These are phyloP conservation scores for Gossypium turneri DNA, from an alignment of 345 rosid species.

Conservation along the genomic window DNA sequence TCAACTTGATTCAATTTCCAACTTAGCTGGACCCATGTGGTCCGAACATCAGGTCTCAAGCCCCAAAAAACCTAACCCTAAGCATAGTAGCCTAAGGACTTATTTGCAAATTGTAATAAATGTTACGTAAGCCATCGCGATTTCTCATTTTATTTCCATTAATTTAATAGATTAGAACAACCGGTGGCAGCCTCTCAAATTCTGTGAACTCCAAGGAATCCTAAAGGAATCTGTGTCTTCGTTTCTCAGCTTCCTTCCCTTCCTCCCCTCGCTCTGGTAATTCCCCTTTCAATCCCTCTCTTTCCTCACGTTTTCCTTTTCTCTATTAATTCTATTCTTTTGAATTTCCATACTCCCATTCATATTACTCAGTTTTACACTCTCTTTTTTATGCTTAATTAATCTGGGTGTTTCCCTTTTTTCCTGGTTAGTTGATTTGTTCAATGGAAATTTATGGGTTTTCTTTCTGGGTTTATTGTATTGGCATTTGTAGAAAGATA, in stretches of 20 bases:
- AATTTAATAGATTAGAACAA: neutral
- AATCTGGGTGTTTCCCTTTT: neutral
- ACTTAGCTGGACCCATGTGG: no score
- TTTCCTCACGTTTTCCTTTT: neutral
- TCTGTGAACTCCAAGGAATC: neutral
- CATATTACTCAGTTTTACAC: neutral
- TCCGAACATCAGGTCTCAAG: no score
- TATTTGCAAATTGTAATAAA: no score
- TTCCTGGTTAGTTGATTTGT: neutral
- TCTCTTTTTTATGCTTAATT: neutral
- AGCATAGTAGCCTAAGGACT: no score
- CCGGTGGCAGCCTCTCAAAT: neutral
- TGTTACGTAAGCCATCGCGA: no score
- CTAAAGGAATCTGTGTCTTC: neutral
- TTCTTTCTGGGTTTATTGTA: neutral
- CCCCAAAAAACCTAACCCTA: no score
- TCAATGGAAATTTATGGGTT: neutral
- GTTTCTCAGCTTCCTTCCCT: neutral
- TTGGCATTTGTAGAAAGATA: neutral
- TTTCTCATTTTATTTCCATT: neutral
- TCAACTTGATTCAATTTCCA: no score
- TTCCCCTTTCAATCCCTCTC: neutral
- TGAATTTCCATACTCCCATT: neutral
- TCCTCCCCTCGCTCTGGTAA: neutral
- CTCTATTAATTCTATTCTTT: neutral